A percentile compares a stretch with the other conserved stretches of the same genome.
These are phyloP conservation scores for Crithidia fasciculata DNA, from an alignment of 208 protist species.

Conservation along the genomic window DNA sequence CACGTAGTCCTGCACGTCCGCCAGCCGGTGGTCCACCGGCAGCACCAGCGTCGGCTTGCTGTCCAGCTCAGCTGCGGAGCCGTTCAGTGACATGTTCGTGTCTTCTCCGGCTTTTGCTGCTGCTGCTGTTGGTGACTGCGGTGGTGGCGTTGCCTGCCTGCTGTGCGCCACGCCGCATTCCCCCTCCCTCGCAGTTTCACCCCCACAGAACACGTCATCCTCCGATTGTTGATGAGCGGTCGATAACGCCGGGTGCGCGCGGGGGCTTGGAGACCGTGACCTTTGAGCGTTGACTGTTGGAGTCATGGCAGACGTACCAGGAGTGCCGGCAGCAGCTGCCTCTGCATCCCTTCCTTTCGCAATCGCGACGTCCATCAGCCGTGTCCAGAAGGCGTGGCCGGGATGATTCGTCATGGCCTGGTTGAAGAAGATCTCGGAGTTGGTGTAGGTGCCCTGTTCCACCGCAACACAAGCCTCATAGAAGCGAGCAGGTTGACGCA, in stretches of 20 bases:
- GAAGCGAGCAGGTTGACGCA: constrained; percentile 20
- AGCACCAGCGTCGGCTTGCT: neutral
- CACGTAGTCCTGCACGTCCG: neutral
- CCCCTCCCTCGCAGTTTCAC: neutral
- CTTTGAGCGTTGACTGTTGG: neutral
- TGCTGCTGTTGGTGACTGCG: no score
- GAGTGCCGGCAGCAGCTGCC: neutral
- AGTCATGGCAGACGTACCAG: neutral
- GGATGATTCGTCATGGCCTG: constrained; percentile 23
- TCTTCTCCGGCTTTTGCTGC: neutral
- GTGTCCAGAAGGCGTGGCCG: constrained; percentile 20
- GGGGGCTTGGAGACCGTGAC: neutral
- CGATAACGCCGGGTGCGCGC: neutral
- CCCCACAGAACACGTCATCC: neutral
- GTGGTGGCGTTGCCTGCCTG: no score
- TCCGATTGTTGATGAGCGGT: neutral
- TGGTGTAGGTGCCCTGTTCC: constrained; percentile 17
- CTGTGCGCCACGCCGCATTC: neutral
- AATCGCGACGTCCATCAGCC: constrained; percentile 2
- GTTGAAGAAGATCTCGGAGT: constrained; percentile 35
- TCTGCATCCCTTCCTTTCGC: neutral
- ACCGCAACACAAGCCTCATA: constrained; percentile 18
- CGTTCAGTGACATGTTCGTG: neutral
- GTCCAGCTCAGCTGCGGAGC: neutral
- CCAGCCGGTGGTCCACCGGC: neutral